Percentiles rank a stretch among this genome's conserved stretches.
phyloP scores from a whole-genome alignment of 1,139 yeast species.

The Magnusiomyces tetraspermus region DNA sequence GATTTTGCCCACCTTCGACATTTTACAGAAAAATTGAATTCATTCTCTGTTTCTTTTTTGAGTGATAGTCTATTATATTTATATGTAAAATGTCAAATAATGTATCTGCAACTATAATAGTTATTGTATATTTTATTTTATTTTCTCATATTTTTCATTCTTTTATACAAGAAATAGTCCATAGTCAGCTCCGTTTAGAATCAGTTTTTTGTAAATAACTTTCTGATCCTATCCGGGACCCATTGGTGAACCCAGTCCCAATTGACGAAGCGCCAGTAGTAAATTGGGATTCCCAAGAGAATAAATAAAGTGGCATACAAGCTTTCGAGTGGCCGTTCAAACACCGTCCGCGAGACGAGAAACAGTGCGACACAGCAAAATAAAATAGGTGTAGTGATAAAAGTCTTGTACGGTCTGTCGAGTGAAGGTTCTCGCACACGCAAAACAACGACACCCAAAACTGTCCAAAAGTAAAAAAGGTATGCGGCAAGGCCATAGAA shows the following conservation, averaged over 20 bases:
- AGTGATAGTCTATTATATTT: no score
- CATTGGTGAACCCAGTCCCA: not conserved
- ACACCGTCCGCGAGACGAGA: conserved; percentile 30
- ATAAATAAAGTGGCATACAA: conserved; percentile 28
- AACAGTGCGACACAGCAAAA: conserved; percentile 35
- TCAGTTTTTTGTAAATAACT: no score
- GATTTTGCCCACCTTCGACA: no score
- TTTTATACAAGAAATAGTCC: not conserved
- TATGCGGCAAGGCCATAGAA: conserved; percentile 38
- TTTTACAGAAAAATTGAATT: no score
- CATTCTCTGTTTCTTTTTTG: no score
- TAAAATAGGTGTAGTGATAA: conserved; percentile 32
- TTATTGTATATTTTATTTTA: no score
- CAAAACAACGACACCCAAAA: conserved; percentile 33
- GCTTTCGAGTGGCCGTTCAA: conserved; percentile 31
- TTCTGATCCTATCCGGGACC: not conserved
- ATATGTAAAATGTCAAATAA: no score
- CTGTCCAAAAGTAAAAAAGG: conserved; percentile 34
- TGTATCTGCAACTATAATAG: no score
- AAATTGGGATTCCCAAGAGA: conserved; percentile 30
- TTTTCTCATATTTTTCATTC: not conserved
- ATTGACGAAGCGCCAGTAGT: conserved; percentile 21
- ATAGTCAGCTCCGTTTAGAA: not conserved
- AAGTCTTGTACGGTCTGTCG: conserved; percentile 33
- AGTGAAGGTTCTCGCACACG: conserved; percentile 31